These are phyloP conservation scores for Eucalyptus curtisii DNA, from an alignment of 345 rosid species.

Conservation along the genomic window DNA sequence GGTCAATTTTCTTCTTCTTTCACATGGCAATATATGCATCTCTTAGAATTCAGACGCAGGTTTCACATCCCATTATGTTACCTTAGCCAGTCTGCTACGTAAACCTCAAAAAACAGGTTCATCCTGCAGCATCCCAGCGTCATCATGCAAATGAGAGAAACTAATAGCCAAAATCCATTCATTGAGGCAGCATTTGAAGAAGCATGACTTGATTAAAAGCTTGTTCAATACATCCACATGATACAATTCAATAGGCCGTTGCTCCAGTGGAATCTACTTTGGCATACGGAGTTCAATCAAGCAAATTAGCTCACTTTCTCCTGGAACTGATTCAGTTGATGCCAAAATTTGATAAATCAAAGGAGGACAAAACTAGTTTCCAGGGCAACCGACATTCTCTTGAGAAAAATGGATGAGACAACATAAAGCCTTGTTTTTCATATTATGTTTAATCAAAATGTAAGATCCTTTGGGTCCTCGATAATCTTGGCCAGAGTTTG, in stretches of 20 bases:
- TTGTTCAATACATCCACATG: not conserved
- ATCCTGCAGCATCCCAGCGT: not conserved
- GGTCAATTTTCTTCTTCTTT: not conserved
- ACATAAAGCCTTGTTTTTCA: not conserved
- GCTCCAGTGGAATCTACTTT: not conserved
- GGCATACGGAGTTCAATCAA: not conserved
- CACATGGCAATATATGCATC: not conserved
- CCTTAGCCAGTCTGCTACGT: not conserved
- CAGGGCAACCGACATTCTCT: not conserved
- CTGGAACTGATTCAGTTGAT: not conserved
- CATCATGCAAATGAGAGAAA: not conserved
- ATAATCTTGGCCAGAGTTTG: constrained; percentile 81
- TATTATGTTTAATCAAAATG: constrained; percentile 24
- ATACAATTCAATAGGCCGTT: not conserved
- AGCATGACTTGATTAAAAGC: not conserved
- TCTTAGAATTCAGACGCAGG: not conserved
- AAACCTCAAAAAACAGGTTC: not conserved
- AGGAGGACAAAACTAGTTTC: not conserved
- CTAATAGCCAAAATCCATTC: not conserved
- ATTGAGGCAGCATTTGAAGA: not conserved
- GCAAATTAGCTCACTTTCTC: not conserved
- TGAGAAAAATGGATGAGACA: not conserved
- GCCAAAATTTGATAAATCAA: not conserved
- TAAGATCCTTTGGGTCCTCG: constrained; percentile 82
- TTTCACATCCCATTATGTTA: not conserved